These are phyloP conservation scores for Salix caprea DNA, from an alignment of 345 rosid species.

Conservation along the genomic window DNA sequence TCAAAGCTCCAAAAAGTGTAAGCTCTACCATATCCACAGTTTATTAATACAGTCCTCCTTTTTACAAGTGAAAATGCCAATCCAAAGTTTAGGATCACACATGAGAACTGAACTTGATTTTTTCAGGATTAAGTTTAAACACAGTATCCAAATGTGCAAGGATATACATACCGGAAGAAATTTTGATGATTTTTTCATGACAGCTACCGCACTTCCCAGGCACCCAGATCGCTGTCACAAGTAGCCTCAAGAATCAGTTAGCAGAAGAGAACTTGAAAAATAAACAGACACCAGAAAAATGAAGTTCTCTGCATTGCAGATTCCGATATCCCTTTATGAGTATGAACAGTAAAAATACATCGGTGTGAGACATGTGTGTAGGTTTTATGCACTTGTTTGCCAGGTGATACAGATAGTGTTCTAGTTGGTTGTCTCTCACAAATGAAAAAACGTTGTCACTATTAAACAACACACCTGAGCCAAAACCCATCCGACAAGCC, in stretches of 20 bases:
- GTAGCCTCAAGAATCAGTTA: slow-evolving; percentile 17
- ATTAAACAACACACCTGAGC: slow-evolving; percentile 61
- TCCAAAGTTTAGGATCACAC: neutral
- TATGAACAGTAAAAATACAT: neutral
- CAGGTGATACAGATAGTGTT: neutral
- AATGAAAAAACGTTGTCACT: neutral
- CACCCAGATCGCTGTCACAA: slow-evolving; percentile 83
- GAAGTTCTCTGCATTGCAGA: neutral
- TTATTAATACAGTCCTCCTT: neutral
- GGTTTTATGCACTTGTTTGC: neutral
- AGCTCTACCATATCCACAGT: neutral
- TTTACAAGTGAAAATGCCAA: neutral
- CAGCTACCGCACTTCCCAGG: slow-evolving; percentile 88
- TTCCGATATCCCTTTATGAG: neutral
- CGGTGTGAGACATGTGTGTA: neutral
- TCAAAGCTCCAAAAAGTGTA: neutral
- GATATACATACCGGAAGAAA: slow-evolving; percentile 74
- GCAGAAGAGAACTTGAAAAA: neutral
- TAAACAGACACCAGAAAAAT: neutral
- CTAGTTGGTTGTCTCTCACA: neutral
- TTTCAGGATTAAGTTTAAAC: neutral
- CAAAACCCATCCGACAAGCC: slow-evolving; percentile 97
- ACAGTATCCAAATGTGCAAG: neutral
- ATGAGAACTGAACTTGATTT: slow-evolving; percentile 1
- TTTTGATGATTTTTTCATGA: slow-evolving; percentile 97